phyloP scores from a whole-genome alignment of 2,329 filamentous ascomycete species.

The Cordyceps militaris region DNA sequence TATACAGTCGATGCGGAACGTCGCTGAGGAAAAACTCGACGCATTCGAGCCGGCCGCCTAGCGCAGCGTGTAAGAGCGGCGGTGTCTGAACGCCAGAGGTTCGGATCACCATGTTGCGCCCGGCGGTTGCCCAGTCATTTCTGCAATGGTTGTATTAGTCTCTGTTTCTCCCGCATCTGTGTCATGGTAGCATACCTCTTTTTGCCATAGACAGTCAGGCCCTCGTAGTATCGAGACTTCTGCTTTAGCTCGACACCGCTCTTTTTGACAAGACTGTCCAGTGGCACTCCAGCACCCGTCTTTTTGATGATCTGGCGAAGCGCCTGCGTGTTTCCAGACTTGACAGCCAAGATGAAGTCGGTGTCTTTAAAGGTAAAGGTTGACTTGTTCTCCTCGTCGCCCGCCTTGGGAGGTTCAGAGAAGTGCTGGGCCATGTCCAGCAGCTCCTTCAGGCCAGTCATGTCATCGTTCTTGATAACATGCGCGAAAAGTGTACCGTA shows the following conservation, averaged over 20 bases:
- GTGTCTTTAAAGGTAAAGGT: constrained; percentile 33
- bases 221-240: constrained; percentile 69
- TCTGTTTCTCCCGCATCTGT: neutral
- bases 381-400: constrained; percentile 28
- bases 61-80: constrained; percentile 54
- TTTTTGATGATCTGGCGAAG: constrained; percentile 58
- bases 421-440: constrained; percentile 47
- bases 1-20: constrained; percentile 58
- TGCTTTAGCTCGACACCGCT: constrained; percentile 55
- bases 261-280: constrained; percentile 58
- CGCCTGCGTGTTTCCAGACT: constrained; percentile 45
- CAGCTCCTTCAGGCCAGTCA: constrained; percentile 46
- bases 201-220: constrained; percentile 66
- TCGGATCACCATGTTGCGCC: constrained; percentile 38
- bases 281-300: constrained; percentile 61
- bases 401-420: constrained; percentile 28
- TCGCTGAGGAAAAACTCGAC: constrained; percentile 75
- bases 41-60: constrained; percentile 52
- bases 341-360: constrained; percentile 39
- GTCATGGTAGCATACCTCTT: constrained; percentile 40
- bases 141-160: constrained; percentile 20
- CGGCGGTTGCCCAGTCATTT: constrained; percentile 65
- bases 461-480: constrained; percentile 47
- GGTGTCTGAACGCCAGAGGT: constrained; percentile 39
- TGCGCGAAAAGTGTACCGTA: constrained; percentile 32